Evolutionary conservation across 345 rosid genomes (phyloP).

Genomic region (Hypericum androsaemum): DNA sequence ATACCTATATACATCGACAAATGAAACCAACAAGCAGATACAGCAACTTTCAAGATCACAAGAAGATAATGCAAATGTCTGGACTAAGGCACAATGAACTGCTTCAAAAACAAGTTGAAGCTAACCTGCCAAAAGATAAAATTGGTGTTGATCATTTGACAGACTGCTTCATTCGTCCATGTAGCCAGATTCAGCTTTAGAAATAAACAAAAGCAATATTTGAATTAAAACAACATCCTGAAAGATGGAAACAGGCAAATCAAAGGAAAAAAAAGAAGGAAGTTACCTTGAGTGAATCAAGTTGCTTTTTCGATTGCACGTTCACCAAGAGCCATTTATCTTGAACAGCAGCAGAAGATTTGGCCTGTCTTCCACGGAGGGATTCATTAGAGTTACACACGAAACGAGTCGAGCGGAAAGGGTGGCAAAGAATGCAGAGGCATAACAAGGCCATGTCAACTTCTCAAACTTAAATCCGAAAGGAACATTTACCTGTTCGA

Average conservation of each 20-base stretch:
- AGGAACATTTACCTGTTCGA: slow-evolving; percentile 49
- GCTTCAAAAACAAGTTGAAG: too few relatives aligned
- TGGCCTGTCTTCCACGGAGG: slow-evolving; percentile 50
- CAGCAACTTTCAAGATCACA: too few relatives aligned
- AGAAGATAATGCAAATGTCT: too few relatives aligned
- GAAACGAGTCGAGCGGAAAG: too few relatives aligned
- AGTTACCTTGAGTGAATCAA: slow-evolving; percentile 83
- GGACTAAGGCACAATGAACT: too few relatives aligned
- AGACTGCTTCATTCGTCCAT: slow-evolving; percentile 94
- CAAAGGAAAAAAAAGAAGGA: not conserved
- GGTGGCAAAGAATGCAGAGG: too few relatives aligned
- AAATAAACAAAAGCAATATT: slow-evolving; percentile 15
- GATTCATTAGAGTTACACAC: slow-evolving; percentile 3
- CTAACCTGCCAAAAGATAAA: slow-evolving; percentile 98
- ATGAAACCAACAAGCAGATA: not conserved
- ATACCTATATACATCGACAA: slow-evolving; percentile 35
- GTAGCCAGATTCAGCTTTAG: slow-evolving; percentile 93
- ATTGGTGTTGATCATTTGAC: slow-evolving; percentile 70
- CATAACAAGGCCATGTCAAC: too few relatives aligned
- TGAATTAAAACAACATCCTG: not conserved
- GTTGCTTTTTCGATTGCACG: slow-evolving; percentile 80
- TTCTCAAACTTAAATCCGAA: too few relatives aligned
- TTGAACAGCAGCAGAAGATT: slow-evolving; percentile 57
- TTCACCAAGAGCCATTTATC: slow-evolving; percentile 95
- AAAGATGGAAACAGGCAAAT: not conserved